These are phyloP conservation scores for Fragaria iinumae DNA, from an alignment of 306 rosid species.

Conservation along the genomic window DNA sequence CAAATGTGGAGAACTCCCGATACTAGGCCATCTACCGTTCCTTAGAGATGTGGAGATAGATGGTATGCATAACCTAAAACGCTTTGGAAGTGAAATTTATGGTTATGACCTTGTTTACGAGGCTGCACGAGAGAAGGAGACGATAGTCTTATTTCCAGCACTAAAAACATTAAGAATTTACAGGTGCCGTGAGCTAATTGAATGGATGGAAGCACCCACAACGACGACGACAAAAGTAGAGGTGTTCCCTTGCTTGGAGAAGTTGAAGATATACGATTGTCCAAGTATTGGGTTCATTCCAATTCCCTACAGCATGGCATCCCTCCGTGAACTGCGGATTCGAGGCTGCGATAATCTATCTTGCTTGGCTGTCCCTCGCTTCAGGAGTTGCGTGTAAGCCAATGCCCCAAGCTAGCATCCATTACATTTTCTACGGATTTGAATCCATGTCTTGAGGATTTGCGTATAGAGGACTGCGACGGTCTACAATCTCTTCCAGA, in stretches of 20 bases:
- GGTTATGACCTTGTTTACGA: too few species aligned
- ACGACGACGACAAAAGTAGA: neutral
- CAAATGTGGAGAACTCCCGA: neutral
- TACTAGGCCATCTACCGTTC: neutral
- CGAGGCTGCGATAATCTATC: too few species aligned
- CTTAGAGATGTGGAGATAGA: neutral
- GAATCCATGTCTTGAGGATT: neutral
- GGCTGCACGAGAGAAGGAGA: too few species aligned
- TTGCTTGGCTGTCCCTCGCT: too few species aligned
- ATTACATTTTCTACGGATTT: too few species aligned
- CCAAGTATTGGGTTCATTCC: neutral
- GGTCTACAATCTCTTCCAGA: neutral
- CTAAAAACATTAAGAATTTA: neutral
- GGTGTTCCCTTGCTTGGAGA: neutral
- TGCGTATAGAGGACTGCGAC: neutral
- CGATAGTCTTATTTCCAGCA: too few species aligned
- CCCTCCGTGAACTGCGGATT: too few species aligned
- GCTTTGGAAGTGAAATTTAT: too few species aligned
- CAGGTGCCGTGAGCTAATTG: fast-evolving
- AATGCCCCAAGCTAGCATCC: too few species aligned
- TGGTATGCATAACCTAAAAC: neutral
- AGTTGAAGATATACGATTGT: neutral
- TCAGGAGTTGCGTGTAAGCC: too few species aligned
- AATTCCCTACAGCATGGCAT: neutral
- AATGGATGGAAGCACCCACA: neutral